Evolutionary conservation across 2,329 filamentous ascomycete species (phyloP).

Genomic region (Emmonsia crescens): DNA sequence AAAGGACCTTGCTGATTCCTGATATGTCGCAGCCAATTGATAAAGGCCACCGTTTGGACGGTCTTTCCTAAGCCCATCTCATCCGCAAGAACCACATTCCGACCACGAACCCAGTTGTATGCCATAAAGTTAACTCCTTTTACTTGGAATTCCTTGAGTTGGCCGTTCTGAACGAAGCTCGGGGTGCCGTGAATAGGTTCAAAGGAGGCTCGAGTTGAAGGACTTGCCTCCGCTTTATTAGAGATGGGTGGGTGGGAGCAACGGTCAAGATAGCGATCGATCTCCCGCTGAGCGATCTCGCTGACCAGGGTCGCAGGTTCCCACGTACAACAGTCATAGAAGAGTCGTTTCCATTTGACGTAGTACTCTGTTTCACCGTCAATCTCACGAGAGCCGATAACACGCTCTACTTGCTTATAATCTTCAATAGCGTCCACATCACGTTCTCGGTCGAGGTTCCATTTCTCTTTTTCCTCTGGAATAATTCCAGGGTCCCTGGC

Average conservation of each 20-base stretch:
- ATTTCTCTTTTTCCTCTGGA: slow-evolving; percentile 82
- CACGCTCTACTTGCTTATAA: slow-evolving; percentile 82
- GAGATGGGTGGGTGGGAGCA: slow-evolving; percentile 70
- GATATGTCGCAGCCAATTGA: slow-evolving; percentile 91
- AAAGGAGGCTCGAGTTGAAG: slow-evolving; percentile 61
- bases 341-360: slow-evolving; percentile 93
- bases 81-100: slow-evolving; percentile 94
- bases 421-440: slow-evolving; percentile 81
- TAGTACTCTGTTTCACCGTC: slow-evolving; percentile 79
- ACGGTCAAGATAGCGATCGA: slow-evolving; percentile 83
- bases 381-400: slow-evolving; percentile 72
- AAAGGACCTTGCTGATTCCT: slow-evolving; percentile 87
- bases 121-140: slow-evolving; percentile 90
- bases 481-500: slow-evolving; percentile 62
- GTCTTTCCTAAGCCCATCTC: slow-evolving; percentile 99
- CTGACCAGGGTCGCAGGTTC: slow-evolving; percentile 66
- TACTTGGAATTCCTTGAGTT: slow-evolving; percentile 86
- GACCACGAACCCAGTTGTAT: slow-evolving; percentile 87
- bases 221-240: slow-evolving; percentile 64
- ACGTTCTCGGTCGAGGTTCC: slow-evolving; percentile 87
- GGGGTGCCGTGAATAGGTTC: slow-evolving; percentile 70
- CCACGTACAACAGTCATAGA: slow-evolving; percentile 94
- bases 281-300: slow-evolving; percentile 71
- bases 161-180: slow-evolving; percentile 69
- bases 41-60: slow-evolving; percentile 91